phyloP scores from a whole-genome alignment of 306 rosid genomes.

The Alnus rubra region DNA sequence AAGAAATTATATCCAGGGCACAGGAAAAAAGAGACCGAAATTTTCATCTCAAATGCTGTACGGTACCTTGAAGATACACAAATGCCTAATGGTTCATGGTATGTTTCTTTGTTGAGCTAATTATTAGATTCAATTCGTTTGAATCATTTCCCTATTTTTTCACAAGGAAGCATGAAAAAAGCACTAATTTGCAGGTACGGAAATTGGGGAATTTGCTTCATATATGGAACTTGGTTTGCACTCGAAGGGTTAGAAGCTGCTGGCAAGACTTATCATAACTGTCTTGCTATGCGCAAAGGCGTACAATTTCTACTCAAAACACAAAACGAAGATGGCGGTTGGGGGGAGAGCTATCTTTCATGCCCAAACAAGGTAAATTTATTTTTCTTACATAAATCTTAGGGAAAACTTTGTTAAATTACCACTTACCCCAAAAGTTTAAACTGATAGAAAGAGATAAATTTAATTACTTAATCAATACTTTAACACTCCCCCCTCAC shows the following conservation, averaged over 20 bases:
- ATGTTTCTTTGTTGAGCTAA: background rate
- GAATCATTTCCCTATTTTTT: background rate
- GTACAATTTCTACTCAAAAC: slow-evolving; percentile 33
- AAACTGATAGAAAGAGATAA: no score
- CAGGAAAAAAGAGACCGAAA: slow-evolving; percentile 33
- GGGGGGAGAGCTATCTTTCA: slow-evolving; percentile 49
- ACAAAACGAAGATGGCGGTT: slow-evolving; percentile 46
- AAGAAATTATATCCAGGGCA: slow-evolving; percentile 32
- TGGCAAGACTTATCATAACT: slow-evolving; percentile 50
- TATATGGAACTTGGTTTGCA: slow-evolving; percentile 60
- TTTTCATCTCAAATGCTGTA: slow-evolving; percentile 29
- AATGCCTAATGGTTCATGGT: slow-evolving; percentile 44
- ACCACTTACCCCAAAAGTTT: no score
- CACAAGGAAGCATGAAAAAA: no score
- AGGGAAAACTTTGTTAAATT: no score
- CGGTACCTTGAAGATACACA: slow-evolving; percentile 40
- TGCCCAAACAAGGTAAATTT: slow-evolving; percentile 38
- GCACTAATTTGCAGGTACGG: slow-evolving; percentile 30
- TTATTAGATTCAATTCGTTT: background rate
- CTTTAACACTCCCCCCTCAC: no score
- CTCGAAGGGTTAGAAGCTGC: slow-evolving; percentile 59
- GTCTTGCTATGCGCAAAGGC: slow-evolving; percentile 45
- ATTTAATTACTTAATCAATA: no score
- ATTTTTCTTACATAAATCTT: no score
- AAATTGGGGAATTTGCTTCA: background rate